Percentiles rank a stretch among this genome's conserved stretches.
These are phyloP conservation scores for Setomelanomma holmii DNA, from an alignment of 2,329 filamentous ascomycete species.

Conservation along the genomic window DNA sequence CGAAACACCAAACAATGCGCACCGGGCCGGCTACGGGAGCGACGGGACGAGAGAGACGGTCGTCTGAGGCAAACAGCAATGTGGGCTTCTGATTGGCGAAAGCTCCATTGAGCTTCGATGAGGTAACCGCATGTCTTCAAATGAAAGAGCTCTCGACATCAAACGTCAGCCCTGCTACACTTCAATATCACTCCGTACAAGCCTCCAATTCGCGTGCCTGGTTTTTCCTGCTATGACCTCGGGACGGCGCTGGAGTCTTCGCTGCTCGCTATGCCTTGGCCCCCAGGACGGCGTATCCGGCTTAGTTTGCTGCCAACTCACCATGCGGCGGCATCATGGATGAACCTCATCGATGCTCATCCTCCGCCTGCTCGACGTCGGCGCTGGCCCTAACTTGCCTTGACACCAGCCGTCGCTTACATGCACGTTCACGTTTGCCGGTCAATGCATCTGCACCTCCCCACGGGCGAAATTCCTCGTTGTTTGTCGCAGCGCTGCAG, in stretches of 20 bases:
- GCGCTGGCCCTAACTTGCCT: background rate
- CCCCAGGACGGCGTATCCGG: conserved; percentile 16
- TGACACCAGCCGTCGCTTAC: conserved; percentile 15
- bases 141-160: conserved; percentile 5
- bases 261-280: conserved; percentile 18
- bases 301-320: conserved; percentile 19
- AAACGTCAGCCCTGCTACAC: background rate
- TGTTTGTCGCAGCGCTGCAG: conserved; percentile 10
- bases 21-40: conserved; percentile 1
- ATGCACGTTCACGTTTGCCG: conserved; percentile 8
- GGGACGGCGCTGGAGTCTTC: conserved; percentile 12
- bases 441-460: conserved; percentile 13
- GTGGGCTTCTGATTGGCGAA: conserved; percentile 15
- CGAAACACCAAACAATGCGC: background rate
- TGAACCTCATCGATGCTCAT: background rate
- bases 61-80: background rate
- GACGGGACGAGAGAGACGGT: conserved; percentile 1
- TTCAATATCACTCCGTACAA: background rate
- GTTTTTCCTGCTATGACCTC: conserved; percentile 10
- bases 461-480: conserved; percentile 5
- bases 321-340: conserved; percentile 5
- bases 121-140: conserved; percentile 11
- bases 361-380: background rate
- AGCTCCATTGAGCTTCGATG: conserved; percentile 13
- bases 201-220: conserved; percentile 5